A percentile compares a stretch with the other conserved stretches of the same genome.
phyloP scores from a whole-genome alignment of 768 basidiomycete genomes.

The Podaxis sp. region DNA sequence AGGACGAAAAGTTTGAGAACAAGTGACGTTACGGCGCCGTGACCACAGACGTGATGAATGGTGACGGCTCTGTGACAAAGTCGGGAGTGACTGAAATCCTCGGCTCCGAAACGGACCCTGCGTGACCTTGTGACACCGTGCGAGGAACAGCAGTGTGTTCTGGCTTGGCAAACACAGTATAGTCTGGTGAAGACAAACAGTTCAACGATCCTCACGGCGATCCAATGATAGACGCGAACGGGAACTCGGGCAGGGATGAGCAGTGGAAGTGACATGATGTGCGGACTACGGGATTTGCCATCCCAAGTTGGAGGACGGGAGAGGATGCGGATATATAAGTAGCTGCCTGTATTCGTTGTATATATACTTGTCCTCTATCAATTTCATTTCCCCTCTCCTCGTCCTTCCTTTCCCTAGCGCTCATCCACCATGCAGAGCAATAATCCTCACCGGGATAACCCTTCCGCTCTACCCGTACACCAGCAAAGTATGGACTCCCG shows the following conservation, averaged over 20 bases:
- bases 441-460: constrained; percentile 24
- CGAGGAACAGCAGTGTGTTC: constrained; percentile 1
- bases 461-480: constrained; percentile 22
- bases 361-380: constrained; percentile 32
- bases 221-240: neutral
- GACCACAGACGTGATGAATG: neutral
- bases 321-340: constrained; percentile 11
- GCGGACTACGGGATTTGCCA: constrained; percentile 12
- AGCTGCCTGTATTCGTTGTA: constrained; percentile 20
- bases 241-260: neutral
- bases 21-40: constrained; percentile 9
- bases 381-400: constrained; percentile 22
- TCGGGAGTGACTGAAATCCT: constrained; percentile 12
- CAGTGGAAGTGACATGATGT: constrained; percentile 7
- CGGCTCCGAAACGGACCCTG: constrained; percentile 16
- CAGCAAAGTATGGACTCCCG: constrained; percentile 35
- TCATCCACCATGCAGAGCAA: constrained; percentile 35
- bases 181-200: neutral
- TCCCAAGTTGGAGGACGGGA: constrained; percentile 2
- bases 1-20: constrained; percentile 18
- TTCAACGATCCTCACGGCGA: neutral
- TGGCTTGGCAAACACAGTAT: constrained; percentile 12
- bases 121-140: constrained; percentile 10
- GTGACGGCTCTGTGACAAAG: constrained; percentile 19
- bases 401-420: constrained; percentile 22